phyloP scores from a whole-genome alignment of 83 land plant genomes.

The Diphasiastrum complanatum region DNA sequence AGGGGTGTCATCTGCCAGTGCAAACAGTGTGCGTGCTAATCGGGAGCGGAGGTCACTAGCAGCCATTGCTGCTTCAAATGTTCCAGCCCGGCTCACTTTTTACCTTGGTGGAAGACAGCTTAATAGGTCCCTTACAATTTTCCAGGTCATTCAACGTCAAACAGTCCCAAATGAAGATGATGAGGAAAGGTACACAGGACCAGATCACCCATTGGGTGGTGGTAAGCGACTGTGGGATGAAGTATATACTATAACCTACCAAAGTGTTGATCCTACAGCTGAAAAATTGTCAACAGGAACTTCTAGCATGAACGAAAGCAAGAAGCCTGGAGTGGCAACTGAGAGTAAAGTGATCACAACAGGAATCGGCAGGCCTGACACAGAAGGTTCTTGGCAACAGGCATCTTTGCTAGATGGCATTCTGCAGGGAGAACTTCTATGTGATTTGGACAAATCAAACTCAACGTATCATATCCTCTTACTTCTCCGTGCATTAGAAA shows the following conservation, averaged over 20 bases:
- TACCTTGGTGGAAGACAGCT: slow-evolving; percentile 73
- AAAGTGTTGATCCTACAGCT: slow-evolving; percentile 58
- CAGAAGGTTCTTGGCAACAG: slow-evolving; percentile 48
- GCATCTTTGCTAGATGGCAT: slow-evolving; percentile 43
- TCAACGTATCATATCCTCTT: slow-evolving; percentile 67
- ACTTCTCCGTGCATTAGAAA: slow-evolving; percentile 69
- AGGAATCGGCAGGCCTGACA: slow-evolving; percentile 35
- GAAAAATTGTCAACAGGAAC: slow-evolving; percentile 40
- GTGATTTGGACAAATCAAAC: slow-evolving; percentile 78
- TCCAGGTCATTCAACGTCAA: slow-evolving; percentile 90
- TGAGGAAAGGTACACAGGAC: slow-evolving; percentile 67
- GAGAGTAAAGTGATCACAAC: slow-evolving; percentile 21
- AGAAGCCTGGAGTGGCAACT: slow-evolving; percentile 22
- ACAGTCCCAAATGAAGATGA: slow-evolving; percentile 85
- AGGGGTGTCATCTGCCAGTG: slow-evolving; percentile 56
- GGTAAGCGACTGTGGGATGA: slow-evolving; percentile 87
- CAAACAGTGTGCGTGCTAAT: slow-evolving; percentile 52
- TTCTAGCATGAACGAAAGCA: slow-evolving; percentile 18
- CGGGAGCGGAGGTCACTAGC: slow-evolving; percentile 63
- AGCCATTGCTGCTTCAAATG: slow-evolving; percentile 36
- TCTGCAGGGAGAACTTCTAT: slow-evolving; percentile 82
- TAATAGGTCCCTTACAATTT: slow-evolving; percentile 71
- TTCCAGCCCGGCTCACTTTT: slow-evolving; percentile 62
- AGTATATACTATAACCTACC: slow-evolving; percentile 83
- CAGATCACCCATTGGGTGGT: slow-evolving; percentile 66